Base-by-base conservation (phyloP, 441 rosid genomes). In the Arabidopsis lyrata region DNA sequence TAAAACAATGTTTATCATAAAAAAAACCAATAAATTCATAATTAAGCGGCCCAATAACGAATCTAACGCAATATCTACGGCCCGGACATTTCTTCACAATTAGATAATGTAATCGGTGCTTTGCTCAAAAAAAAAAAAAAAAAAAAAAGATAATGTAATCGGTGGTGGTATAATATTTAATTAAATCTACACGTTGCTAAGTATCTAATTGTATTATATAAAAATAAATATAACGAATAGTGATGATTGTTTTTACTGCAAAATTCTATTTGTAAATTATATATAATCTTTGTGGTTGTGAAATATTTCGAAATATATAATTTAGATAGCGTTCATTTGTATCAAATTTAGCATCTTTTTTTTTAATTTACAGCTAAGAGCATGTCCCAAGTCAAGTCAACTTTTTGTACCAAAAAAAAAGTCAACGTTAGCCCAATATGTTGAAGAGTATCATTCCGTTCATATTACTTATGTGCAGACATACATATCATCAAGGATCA, bases 371-470 rank as follows among this genome's bases (percentile, higher is more conserved):
- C 24, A 22, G 24, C 24, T 22, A 22, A 22, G 24, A 22, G 2
- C 24, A 12, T 32, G 22, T 18, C 24, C 52, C 4, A 35, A 63
- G 59, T 66, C 65, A 73, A 22, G 24, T 22, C 24, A 22, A 22
- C 24, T 22, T 22, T 22, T 22, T 22, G 24, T 22, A 22, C 24
- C 24, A 2, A 22, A 2, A 22, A 2, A 22, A 22, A 65, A 73
- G 72, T 65, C 71, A 73, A 73, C 52, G 47, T 65, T 47, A 41
- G 35, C 71, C 41, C 42, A 57, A 13, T 53, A 47, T 56, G 58
- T 47, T 24, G 57, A 47, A 47, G 10, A 13, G 18, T 36, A 16
- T 65, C 15, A 34, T 35, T 35, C 36, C 13, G 58, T 70, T 70
- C 57, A 70, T 47, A 35, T 57, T 45, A 34, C 42, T 41, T 18